Percentiles rank a stretch among this genome's conserved stretches.
phyloP scores from a whole-genome alignment of 495 filamentous ascomycete species.

The Tuber microsphaerosporum region DNA sequence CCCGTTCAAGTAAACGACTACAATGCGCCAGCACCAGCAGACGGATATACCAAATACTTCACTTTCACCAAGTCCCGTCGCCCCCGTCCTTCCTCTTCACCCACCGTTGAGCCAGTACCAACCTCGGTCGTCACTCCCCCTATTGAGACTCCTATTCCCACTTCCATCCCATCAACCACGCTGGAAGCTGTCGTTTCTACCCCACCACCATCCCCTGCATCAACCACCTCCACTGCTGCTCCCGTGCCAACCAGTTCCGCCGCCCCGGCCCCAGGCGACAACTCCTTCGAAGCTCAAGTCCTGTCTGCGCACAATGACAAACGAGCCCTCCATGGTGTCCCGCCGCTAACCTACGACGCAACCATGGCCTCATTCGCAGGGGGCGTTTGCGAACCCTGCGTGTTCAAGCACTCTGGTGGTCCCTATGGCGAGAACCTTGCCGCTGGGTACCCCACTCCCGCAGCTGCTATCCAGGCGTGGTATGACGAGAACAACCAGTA shows the following conservation, averaged over 20 bases:
- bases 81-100: slow-evolving; percentile 5
- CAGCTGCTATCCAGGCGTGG: slow-evolving; percentile 33
- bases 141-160: slow-evolving; percentile 5
- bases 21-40: neutral
- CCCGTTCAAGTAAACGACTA: neutral
- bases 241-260: neutral
- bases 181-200: neutral
- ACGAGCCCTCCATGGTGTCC: slow-evolving; percentile 72
- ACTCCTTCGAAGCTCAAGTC: slow-evolving; percentile 11
- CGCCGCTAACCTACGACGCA: slow-evolving; percentile 56
- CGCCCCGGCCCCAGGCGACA: neutral
- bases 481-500: slow-evolving; percentile 25
- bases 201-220: neutral
- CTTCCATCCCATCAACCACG: slow-evolving; percentile 11
- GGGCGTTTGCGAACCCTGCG: slow-evolving; percentile 50
- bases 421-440: slow-evolving; percentile 40
- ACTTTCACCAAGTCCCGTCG: neutral
- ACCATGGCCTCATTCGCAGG: slow-evolving; percentile 57
- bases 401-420: slow-evolving; percentile 48
- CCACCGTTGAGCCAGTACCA: neutral
- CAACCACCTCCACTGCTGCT: neutral
- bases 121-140: neutral
- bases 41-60: neutral
- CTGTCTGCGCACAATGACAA: slow-evolving; percentile 64
- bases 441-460: slow-evolving; percentile 26